phyloP scores from a whole-genome alignment of 164 flowering plant genomes.

The Protea cynaroides region DNA sequence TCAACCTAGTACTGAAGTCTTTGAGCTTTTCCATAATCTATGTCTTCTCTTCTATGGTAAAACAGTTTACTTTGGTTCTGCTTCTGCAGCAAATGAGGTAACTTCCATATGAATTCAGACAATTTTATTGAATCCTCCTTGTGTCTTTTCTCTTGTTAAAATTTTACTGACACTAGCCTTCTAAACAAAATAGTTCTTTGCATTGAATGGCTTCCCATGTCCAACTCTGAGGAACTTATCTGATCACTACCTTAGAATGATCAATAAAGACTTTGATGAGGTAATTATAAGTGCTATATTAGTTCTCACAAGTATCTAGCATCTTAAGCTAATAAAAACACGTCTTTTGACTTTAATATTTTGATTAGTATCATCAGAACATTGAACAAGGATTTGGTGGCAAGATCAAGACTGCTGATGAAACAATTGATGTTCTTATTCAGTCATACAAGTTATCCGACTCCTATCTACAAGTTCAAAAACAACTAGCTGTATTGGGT shows the following conservation, averaged over 20 bases:
- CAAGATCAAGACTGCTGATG: slow-evolving; percentile 25
- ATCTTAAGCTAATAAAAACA: not conserved
- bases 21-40: slow-evolving; percentile 49
- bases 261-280: slow-evolving; percentile 69
- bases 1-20: slow-evolving; percentile 69
- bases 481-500: slow-evolving; percentile 19
- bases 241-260: slow-evolving; percentile 67
- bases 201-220: slow-evolving; percentile 63
- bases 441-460: slow-evolving; percentile 41
- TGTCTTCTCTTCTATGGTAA: slow-evolving; percentile 55
- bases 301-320: not conserved
- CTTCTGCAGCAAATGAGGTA: slow-evolving; percentile 39
- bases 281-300: slow-evolving; percentile 18
- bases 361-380: slow-evolving; percentile 16
- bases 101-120: not conserved
- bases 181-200: slow-evolving; percentile 70
- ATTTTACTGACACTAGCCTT: too few relatives aligned
- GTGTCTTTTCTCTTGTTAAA: too few relatives aligned
- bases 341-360: not conserved
- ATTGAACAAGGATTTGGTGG: slow-evolving; percentile 31
- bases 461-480: slow-evolving; percentile 21
- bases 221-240: slow-evolving; percentile 65
- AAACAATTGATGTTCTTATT: slow-evolving; percentile 36
- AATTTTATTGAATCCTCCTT: too few relatives aligned
- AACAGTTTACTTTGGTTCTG: slow-evolving; percentile 56